Evolutionary conservation across 208 protist genomes (phyloP).

Genomic region (Vickermania spadyakhi): DNA sequence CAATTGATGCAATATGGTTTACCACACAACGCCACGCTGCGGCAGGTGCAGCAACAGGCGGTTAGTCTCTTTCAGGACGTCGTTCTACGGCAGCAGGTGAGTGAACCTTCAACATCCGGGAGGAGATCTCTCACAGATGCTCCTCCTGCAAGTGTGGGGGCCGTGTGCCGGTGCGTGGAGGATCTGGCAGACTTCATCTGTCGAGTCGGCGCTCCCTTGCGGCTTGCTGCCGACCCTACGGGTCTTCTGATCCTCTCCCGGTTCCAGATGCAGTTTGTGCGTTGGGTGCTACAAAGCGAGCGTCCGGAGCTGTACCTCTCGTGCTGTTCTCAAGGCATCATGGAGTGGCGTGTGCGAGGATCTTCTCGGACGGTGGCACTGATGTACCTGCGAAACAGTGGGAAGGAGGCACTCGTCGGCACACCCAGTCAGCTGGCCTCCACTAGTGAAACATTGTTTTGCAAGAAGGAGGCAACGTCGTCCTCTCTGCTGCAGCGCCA

Average conservation of each 20-base stretch:
- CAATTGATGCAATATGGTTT: not conserved
- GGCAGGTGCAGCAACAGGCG: not conserved
- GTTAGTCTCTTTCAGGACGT: not conserved
- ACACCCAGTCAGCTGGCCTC: conserved; percentile 11
- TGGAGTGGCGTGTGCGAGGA: conserved; percentile 32
- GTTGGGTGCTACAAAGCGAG: conserved; percentile 8
- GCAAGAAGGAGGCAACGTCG: not conserved
- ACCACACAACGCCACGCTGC: not conserved
- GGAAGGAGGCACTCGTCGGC: conserved; percentile 13
- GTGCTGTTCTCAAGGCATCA: conserved; percentile 21
- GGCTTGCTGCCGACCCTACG: conserved; percentile 11
- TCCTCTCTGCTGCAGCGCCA: not conserved
- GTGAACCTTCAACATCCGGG: conserved; percentile 1
- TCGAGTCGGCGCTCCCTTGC: conserved; percentile 38
- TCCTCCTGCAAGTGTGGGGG: not conserved
- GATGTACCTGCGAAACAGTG: conserved; percentile 12
- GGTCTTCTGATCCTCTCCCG: conserved; percentile 11
- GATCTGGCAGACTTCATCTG: conserved; percentile 54
- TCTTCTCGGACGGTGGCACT: conserved; percentile 5
- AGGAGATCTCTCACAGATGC: conserved; percentile 1
- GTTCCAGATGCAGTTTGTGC: conserved; percentile 11
- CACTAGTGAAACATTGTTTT: conserved; percentile 8
- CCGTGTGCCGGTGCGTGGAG: conserved; percentile 11
- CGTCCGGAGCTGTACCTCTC: conserved; percentile 22
- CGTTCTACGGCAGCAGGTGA: not conserved